phyloP scores from a whole-genome alignment of 768 basidiomycete species.

The Phaffia australis region DNA sequence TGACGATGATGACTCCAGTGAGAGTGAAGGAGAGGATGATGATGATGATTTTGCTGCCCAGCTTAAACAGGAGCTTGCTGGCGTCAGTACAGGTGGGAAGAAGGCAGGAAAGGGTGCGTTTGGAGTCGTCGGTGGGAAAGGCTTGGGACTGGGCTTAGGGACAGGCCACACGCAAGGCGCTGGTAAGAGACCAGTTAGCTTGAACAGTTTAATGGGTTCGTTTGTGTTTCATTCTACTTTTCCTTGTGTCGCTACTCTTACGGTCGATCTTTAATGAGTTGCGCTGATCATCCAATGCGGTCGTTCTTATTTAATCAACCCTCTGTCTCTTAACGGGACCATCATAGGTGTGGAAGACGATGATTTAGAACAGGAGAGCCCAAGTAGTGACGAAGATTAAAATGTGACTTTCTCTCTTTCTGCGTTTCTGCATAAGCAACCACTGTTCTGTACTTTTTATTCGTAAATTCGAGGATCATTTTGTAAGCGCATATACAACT shows the following conservation, averaged over 20 bases:
- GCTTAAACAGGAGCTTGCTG: conserved; percentile 18
- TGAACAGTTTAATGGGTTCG: conserved; percentile 22
- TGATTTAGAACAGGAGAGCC: conserved; percentile 1
- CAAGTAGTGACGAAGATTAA: conserved; percentile 14
- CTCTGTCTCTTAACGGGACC: background rate
- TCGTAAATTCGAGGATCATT: no score
- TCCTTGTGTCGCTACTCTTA: background rate
- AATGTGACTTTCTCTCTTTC: no score
- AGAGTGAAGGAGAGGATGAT: conserved; percentile 17
- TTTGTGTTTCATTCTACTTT: background rate
- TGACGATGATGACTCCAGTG: conserved; percentile 12
- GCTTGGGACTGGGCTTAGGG: background rate
- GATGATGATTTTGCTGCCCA: conserved; percentile 19
- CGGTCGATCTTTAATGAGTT: background rate
- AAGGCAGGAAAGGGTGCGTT: background rate
- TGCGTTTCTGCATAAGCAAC: no score
- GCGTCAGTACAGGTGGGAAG: background rate
- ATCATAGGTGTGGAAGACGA: conserved; percentile 10
- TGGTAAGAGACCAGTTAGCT: conserved; percentile 7
- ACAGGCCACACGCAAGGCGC: background rate
- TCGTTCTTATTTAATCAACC: background rate
- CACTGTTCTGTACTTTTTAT: no score
- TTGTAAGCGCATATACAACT: no score
- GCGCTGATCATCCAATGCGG: background rate
- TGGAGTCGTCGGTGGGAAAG: background rate